phyloP scores from a whole-genome alignment of 352 stramenopile genomes.

The Phytophthora sansomeana region DNA sequence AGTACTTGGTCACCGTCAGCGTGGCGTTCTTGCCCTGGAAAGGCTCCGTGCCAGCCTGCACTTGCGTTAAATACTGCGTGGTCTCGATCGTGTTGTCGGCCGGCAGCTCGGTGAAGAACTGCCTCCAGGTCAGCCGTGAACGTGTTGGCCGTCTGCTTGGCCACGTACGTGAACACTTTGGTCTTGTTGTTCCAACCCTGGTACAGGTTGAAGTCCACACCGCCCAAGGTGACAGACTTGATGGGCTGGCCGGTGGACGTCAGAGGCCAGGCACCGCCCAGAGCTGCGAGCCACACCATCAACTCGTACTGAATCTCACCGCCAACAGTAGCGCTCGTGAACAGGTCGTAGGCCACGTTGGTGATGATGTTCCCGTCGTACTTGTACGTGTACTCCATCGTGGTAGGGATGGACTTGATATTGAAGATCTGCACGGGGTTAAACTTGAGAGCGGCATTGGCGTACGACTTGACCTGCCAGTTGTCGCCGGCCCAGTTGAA shows the following conservation, averaged over 20 bases:
- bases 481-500: constrained; percentile 45
- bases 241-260: constrained; percentile 35
- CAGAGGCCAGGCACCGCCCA: constrained; percentile 40
- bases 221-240: constrained; percentile 30
- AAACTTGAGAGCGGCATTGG: constrained; percentile 52
- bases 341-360: constrained; percentile 55
- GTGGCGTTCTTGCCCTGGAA: constrained; percentile 41
- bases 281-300: constrained; percentile 51
- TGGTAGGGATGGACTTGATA: constrained; percentile 46
- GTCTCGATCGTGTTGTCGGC: constrained; percentile 32
- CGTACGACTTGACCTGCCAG: constrained; percentile 57
- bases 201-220: constrained; percentile 41
- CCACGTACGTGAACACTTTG: constrained; percentile 50
- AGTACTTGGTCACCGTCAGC: constrained; percentile 3
- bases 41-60: constrained; percentile 44
- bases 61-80: constrained; percentile 35
- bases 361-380: constrained; percentile 46
- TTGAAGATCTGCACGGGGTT: constrained; percentile 34
- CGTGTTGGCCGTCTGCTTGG: constrained; percentile 22
- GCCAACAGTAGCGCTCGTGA: constrained; percentile 32
- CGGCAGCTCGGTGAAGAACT: constrained; percentile 41
- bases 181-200: constrained; percentile 43
- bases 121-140: constrained; percentile 41
- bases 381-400: constrained; percentile 47
- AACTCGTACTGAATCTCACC: constrained; percentile 47